phyloP scores from a whole-genome alignment of 2,329 filamentous ascomycete genomes.

The Ophidiomyces ophidiicola region DNA sequence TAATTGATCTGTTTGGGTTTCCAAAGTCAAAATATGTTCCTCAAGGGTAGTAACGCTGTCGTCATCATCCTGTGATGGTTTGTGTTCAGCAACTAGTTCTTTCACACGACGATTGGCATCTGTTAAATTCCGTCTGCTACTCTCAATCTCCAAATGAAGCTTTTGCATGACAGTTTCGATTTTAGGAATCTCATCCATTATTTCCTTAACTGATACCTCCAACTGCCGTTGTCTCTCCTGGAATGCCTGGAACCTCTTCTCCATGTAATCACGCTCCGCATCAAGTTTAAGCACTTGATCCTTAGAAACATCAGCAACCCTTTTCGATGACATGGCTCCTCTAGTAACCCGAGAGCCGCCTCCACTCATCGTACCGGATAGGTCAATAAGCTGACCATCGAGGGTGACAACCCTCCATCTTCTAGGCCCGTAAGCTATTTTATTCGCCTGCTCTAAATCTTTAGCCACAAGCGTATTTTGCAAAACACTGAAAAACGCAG shows the following conservation, averaged over 20 bases:
- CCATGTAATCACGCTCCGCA: slow-evolving; percentile 69
- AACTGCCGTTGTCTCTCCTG: slow-evolving; percentile 73
- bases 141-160: slow-evolving; percentile 75
- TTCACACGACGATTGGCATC: slow-evolving; percentile 77
- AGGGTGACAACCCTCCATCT: slow-evolving; percentile 95
- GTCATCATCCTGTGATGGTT: slow-evolving; percentile 69
- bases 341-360: slow-evolving; percentile 82
- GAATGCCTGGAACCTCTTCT: slow-evolving; percentile 70
- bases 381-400: slow-evolving; percentile 90
- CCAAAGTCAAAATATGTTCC: slow-evolving; percentile 62
- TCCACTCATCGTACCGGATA: slow-evolving; percentile 97
- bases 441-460: slow-evolving; percentile 88
- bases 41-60: slow-evolving; percentile 58
- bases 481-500: slow-evolving; percentile 90
- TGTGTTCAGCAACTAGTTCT: slow-evolving; percentile 69
- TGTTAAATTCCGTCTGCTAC: slow-evolving; percentile 66
- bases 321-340: slow-evolving; percentile 93
- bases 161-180: slow-evolving; percentile 89
- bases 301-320: slow-evolving; percentile 72
- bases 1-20: slow-evolving; percentile 67
- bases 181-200: slow-evolving; percentile 67
- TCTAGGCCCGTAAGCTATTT: slow-evolving; percentile 87
- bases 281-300: slow-evolving; percentile 85
- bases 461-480: slow-evolving; percentile 90
- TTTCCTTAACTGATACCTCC: slow-evolving; percentile 57